Base-by-base conservation (phyloP, 192 early-diverging fungal genomes). In the Phycomyces blakesleeanus region DNA sequence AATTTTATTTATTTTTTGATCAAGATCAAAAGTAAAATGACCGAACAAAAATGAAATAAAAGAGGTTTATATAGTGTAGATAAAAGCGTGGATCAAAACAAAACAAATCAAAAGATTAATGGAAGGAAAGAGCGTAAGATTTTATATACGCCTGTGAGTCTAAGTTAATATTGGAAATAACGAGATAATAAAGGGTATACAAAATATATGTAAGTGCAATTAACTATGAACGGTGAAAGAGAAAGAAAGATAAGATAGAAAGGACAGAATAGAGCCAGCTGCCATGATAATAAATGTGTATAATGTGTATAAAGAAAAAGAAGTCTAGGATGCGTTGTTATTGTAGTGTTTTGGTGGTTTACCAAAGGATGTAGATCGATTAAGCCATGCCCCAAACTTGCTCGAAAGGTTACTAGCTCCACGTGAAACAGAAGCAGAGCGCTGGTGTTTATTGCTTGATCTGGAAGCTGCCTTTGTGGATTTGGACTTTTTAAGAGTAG, bases 351-450 rank as follows among this genome's bases (percentile, higher is more conserved):
- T 59, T 40, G 37, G 29, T 20, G 27, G 37, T 22, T 59, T 59
- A 38, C 38, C 51, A 24, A 63, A 63, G 5, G 61, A 63, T 41
- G 61, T 47, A 42, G 61, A 63, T 16, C 61, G 29, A 12, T 42
- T 63, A 9, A 63, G 38, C 51, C 51, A 63, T 16, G 61, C 29
- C 7, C 61, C 61, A 16, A 63, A 52, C n/a, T 63, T 63, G 15
- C 39, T 47, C 12, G 44, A 47, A 47, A 47, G 44, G 18, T 47
- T 47, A 47, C 44, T 18, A 12, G 44, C 12, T 3, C 44, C 18
- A 3, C 44, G 44, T 47, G 44, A 18, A 3, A 18, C 18, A 47
- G 44, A 47, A 47, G 44, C 18, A 3, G 44, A 47, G 44, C 18
- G 44, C 18, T 47, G 44, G 44, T 47, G 44, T 14, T 47, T 14